Percentiles rank a stretch among this genome's conserved stretches.
These are phyloP conservation scores for Tuber melanosporum DNA, from an alignment of 495 filamentous ascomycete genomes.

Conservation along the genomic window DNA sequence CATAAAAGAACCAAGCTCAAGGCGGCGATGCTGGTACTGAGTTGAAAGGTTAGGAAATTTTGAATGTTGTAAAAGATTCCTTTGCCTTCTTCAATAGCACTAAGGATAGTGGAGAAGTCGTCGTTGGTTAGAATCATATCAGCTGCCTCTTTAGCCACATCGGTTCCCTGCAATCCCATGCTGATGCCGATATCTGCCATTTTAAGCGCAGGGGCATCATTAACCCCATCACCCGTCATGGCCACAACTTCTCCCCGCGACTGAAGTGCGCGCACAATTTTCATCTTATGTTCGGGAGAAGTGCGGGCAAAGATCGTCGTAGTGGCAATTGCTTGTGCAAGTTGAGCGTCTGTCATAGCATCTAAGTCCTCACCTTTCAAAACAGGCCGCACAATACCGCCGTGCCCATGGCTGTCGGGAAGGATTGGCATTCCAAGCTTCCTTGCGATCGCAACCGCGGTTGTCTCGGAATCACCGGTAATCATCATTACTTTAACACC, in stretches of 20 bases:
- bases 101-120: conserved; percentile 94
- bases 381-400: conserved; percentile 60
- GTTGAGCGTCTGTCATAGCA: conserved; percentile 73
- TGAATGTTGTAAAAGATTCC: conserved; percentile 99
- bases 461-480: conserved; percentile 90
- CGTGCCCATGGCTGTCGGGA: conserved; percentile 41
- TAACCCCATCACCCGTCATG: conserved; percentile 98
- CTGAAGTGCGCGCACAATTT: conserved; percentile 87
- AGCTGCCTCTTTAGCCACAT: conserved; percentile 98
- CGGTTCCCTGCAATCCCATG: conserved; percentile 91
- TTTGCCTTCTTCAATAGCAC: conserved; percentile 96
- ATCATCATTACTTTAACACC: conserved; percentile 98
- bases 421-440: conserved; percentile 81
- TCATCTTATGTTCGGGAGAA: conserved; percentile 95
- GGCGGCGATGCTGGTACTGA: conserved; percentile 93
- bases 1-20: conserved; percentile 84
- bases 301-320: conserved; percentile 94
- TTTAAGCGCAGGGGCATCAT: conserved; percentile 93
- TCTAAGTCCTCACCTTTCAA: conserved; percentile 86
- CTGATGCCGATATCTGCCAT: conserved; percentile 97
- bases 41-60: conserved; percentile 97
- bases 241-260: conserved; percentile 92
- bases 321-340: conserved; percentile 72
- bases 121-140: conserved; percentile 99
- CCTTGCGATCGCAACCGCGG: conserved; percentile 83